Base-by-base conservation (phyloP, 2,329 filamentous ascomycete genomes). In the Cladorrhinum sp. region DNA sequence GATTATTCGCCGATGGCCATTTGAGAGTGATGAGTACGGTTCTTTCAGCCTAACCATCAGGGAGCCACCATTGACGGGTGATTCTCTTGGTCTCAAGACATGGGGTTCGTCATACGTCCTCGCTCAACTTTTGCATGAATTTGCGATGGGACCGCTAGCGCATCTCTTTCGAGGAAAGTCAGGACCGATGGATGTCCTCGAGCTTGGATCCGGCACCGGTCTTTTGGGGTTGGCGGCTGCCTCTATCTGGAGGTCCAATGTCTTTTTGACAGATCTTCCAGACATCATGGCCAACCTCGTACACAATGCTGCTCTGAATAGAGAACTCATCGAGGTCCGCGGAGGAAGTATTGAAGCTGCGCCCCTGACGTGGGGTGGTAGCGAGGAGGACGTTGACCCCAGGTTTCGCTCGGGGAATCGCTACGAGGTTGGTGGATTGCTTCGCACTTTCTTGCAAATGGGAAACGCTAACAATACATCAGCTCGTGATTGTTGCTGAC, bases 91-190 rank as follows among this genome's bases (percentile, higher is more conserved):
- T 1, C 82, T 96, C 73, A 98, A 99, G 75, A 99, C 95, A 0
- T 98, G 95, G 95, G 91, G 90, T 0, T 93, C 92, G 0, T 93
- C 92, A 0, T 96, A 92, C 70, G 82, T 96, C 1, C 85, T 98
- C 3, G 89, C 93, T 0, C 88, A 85, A 66, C 85, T 90, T 23
- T 82, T 98, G 24, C 78, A 78, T 20, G 70, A 70, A 12, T 76
- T 86, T 41, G 74, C 70, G 7, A 74, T 72, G 49, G 78, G 73
- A 13, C 75, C 77, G 0, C 69, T 85, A 22, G 77, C 77, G 29
- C 75, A 79, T 49, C 66, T 84, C 7, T 75, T 85, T 16, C 70
- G 74, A 63, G 73, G 8, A 68, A 54, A 22, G 9, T 55, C 25
- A 62, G 63, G 13, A 27, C 72, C 29, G 62, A 69, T 3, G 68